Conservation (phyloP, 495 filamentous ascomycete genomes). For the Mytilinidion resinicola region DNA sequence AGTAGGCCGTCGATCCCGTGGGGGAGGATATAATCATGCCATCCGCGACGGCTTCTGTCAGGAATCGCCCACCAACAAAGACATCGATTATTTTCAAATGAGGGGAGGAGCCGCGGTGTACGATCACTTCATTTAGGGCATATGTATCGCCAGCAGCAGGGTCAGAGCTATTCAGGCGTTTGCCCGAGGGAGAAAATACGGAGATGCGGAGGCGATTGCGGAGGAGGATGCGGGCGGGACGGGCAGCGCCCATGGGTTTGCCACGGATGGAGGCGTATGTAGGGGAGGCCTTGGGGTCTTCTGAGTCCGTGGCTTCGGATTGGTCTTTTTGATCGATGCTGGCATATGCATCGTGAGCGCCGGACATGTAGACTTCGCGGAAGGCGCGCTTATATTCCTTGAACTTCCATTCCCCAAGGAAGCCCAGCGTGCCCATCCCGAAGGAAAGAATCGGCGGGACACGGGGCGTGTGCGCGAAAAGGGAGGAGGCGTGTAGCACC, state of each 20-base stretch:
- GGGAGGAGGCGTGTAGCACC: conserved; percentile 81
- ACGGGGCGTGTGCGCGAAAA: conserved; percentile 73
- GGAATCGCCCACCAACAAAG: conserved; percentile 71
- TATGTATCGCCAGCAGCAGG: conserved; percentile 52
- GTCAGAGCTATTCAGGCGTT: conserved; percentile 13
- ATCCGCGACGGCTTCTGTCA: conserved; percentile 90
- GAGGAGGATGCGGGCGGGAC: conserved; percentile 72
- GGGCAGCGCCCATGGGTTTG: conserved; percentile 69
- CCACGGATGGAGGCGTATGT: conserved; percentile 70
- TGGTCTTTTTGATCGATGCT: conserved; percentile 16
- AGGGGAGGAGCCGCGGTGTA: conserved; percentile 83
- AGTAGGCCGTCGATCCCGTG: conserved; percentile 92
- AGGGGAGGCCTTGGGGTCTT: conserved; percentile 26
- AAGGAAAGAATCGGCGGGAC: conserved; percentile 93
- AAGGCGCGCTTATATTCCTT: conserved; percentile 83
- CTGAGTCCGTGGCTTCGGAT: not conserved
- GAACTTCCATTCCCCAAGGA: conserved; percentile 95
- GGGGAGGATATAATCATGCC: conserved; percentile 92
- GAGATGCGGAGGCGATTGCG: conserved; percentile 76
- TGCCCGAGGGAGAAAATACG: conserved; percentile 26
- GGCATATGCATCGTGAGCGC: conserved; percentile 50
- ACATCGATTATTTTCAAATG: conserved; percentile 89
- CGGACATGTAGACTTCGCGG: conserved; percentile 89
- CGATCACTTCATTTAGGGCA: conserved; percentile 90
- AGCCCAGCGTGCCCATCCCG: conserved; percentile 93